Evolutionary conservation across 148 eudicot genomes (phyloP).

Genomic region (Fagopyrum esculentum): DNA sequence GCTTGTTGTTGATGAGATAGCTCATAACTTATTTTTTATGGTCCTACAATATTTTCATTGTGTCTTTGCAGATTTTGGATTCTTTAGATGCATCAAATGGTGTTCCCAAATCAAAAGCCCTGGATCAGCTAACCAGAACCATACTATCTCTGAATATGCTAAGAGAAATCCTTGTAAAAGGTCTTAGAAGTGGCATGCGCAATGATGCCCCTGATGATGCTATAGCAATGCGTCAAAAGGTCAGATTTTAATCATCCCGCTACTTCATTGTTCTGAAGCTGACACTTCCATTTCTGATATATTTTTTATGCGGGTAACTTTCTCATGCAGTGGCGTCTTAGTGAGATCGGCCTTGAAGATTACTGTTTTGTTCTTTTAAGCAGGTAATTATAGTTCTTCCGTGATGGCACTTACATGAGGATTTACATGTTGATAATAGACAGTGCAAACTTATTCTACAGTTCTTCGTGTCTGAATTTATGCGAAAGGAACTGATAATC

Average conservation of each 20-base stretch:
- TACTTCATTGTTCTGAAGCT: slow-evolving; percentile 1
- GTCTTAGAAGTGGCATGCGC: slow-evolving; percentile 90
- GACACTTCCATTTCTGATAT: neutral
- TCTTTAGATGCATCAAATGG: slow-evolving; percentile 32
- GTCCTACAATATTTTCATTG: slow-evolving; percentile 4
- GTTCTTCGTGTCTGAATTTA: neutral
- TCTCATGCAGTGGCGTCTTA: slow-evolving; percentile 83
- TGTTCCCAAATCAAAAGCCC: slow-evolving; percentile 25
- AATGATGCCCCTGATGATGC: slow-evolving; percentile 93
- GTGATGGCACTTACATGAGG: neutral
- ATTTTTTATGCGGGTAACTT: neutral
- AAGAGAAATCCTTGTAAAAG: slow-evolving; percentile 59
- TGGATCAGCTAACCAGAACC: slow-evolving; percentile 42
- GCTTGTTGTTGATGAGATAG: neutral
- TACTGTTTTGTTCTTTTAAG: slow-evolving; percentile 89
- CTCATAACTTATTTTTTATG: neutral
- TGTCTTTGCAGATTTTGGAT: slow-evolving; percentile 54
- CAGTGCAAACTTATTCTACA: neutral
- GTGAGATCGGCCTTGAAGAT: slow-evolving; percentile 97
- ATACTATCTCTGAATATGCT: slow-evolving; percentile 52
- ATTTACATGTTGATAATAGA: neutral
- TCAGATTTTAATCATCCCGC: slow-evolving; percentile 10
- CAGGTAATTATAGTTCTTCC: slow-evolving; percentile 44
- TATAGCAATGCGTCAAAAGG: slow-evolving; percentile 99
- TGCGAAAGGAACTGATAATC: neutral